A percentile compares a stretch with the other conserved stretches of the same genome.
These are phyloP conservation scores for Nematodospora valgi DNA, from an alignment of 805 yeast species.

Conservation along the genomic window DNA sequence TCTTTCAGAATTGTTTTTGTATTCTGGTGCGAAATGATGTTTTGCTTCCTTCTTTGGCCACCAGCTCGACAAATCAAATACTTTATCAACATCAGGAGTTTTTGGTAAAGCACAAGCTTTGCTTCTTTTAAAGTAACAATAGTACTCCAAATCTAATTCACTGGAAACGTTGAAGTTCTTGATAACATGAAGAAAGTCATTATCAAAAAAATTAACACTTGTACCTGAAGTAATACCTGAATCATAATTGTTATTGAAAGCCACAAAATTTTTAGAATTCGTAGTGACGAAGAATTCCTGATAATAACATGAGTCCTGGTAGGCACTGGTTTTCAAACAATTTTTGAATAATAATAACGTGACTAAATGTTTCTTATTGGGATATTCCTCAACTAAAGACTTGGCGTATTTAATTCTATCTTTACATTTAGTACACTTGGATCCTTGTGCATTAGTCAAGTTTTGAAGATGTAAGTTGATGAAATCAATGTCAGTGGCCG, in stretches of 20 bases:
- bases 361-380: constrained; percentile 32
- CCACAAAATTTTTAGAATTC: constrained; percentile 20
- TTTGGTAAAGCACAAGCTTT: constrained; percentile 48
- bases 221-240: constrained; percentile 23
- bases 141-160: constrained; percentile 41
- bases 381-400: constrained; percentile 21
- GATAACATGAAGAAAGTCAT: constrained; percentile 36
- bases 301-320: constrained; percentile 28
- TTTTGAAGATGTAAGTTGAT: constrained; percentile 23
- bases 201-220: constrained; percentile 32
- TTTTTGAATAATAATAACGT: constrained; percentile 33
- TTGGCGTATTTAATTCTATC: constrained; percentile 29
- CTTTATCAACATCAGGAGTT: constrained; percentile 45
- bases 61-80: constrained; percentile 23
- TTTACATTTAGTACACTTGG: constrained; percentile 35
- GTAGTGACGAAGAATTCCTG: constrained; percentile 38
- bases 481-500: constrained; percentile 25
- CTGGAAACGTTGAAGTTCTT: constrained; percentile 34
- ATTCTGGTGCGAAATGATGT: constrained; percentile 27
- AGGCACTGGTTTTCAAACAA: constrained; percentile 26
- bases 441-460: constrained; percentile 27
- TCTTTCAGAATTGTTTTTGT: constrained; percentile 25
- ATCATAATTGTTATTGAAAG: constrained; percentile 15
- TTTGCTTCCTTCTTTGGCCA: constrained; percentile 33
- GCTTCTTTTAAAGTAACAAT: constrained; percentile 48